Conservation (phyloP, 352 stramenopile genomes). For the Peronospora destructor region DNA sequence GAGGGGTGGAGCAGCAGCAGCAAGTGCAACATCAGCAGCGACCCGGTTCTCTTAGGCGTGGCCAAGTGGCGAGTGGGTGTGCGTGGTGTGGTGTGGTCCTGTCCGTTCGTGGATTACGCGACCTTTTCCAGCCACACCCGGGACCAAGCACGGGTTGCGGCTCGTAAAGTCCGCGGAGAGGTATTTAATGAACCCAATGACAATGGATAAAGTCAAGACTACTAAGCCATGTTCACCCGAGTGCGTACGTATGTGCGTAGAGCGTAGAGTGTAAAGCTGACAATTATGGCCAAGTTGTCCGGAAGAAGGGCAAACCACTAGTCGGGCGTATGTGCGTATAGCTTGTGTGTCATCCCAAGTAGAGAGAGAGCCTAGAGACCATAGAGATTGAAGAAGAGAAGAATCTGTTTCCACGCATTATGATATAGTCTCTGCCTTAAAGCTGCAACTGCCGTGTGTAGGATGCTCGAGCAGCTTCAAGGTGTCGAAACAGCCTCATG, state of each 20-base stretch:
- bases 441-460: constrained; percentile 6
- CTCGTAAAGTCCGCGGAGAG: constrained; percentile 24
- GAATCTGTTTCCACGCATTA: constrained; percentile 7
- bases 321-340: background rate
- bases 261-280: constrained; percentile 14
- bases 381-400: constrained; percentile 23
- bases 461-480: constrained; percentile 7
- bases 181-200: constrained; percentile 37
- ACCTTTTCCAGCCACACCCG: constrained; percentile 3
- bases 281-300: background rate
- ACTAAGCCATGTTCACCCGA: constrained; percentile 24
- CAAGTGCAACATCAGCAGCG: constrained; percentile 21
- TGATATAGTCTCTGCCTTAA: constrained; percentile 9
- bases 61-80: constrained; percentile 6
- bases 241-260: constrained; percentile 12
- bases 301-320: background rate
- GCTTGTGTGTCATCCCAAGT: constrained; percentile 12
- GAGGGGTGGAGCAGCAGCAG: constrained; percentile 4
- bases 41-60: constrained; percentile 23
- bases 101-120: constrained; percentile 2
- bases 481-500: background rate
- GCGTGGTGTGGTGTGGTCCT: background rate
- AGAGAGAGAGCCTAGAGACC: constrained; percentile 13
- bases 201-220: constrained; percentile 32
- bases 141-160: constrained; percentile 9